A percentile compares a stretch with the other conserved stretches of the same genome.
Evolutionary conservation across 2,329 filamentous ascomycete genomes (phyloP).

Genomic region (Penicillium concentricum): DNA sequence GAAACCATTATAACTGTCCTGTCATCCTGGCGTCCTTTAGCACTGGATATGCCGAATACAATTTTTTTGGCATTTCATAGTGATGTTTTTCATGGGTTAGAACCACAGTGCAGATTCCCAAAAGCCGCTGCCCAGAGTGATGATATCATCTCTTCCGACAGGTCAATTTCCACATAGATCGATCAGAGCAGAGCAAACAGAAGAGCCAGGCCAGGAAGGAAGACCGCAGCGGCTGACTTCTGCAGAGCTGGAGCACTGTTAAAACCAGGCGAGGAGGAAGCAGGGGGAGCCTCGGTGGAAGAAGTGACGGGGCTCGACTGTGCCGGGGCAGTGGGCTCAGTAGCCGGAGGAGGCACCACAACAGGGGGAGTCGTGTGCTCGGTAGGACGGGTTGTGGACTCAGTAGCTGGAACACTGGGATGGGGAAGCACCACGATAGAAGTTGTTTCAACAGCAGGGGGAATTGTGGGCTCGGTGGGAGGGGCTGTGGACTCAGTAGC

Average conservation of each 20-base stretch:
- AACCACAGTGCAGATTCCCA: too few species aligned
- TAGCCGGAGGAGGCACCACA: not conserved
- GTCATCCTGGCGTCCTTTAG: conserved; percentile 1
- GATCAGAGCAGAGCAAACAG: conserved; percentile 20
- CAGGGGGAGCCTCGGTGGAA: conserved; percentile 4
- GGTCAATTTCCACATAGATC: not conserved
- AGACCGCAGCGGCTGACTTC: conserved; percentile 12
- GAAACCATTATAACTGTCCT: conserved; percentile 7
- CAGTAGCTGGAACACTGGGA: not conserved
- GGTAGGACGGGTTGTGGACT: not conserved
- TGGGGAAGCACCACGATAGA: not conserved
- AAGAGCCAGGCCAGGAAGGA: conserved; percentile 18
- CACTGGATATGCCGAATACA: conserved; percentile 5
- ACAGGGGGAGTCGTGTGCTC: not conserved
- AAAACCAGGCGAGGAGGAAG: conserved; percentile 12
- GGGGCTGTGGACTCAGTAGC: not conserved
- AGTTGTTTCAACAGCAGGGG: not conserved
- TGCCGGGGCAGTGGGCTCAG: not conserved
- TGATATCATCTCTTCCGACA: not conserved
- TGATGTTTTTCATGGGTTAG: not conserved
- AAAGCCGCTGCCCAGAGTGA: not conserved
- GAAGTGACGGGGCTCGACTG: not conserved
- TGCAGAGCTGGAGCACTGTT: conserved; percentile 21
- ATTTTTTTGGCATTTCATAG: conserved; percentile 11
- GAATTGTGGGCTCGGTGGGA: not conserved